Evolutionary conservation across 495 filamentous ascomycete genomes (phyloP).

Genomic region (Annulohypoxylon nitens): DNA sequence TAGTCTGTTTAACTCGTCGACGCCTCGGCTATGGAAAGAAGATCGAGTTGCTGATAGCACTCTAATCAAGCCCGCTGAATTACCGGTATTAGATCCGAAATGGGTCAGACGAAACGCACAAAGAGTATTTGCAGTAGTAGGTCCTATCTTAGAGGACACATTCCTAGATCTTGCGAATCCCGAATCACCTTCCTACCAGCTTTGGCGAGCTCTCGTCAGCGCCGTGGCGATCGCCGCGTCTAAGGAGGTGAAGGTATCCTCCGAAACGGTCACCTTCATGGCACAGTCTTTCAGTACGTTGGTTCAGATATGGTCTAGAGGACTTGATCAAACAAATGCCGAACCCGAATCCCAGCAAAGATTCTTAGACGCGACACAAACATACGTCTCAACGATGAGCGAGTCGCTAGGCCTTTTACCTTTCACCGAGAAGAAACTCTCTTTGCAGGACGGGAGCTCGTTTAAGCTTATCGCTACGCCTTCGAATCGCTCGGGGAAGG

Average conservation of each 20-base stretch:
- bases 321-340: conserved; percentile 42
- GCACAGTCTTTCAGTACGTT: conserved; percentile 76
- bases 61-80: conserved; percentile 73
- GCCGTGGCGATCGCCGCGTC: conserved; percentile 81
- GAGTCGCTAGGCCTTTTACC: conserved; percentile 75
- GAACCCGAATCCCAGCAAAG: conserved; percentile 43
- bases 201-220: conserved; percentile 78
- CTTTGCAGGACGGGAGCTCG: conserved; percentile 54
- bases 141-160: conserved; percentile 70
- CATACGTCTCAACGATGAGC: conserved; percentile 72
- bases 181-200: conserved; percentile 62
- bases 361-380: conserved; percentile 73
- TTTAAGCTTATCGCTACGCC: conserved; percentile 64
- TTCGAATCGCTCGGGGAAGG: conserved; percentile 62
- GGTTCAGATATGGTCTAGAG: conserved; percentile 73
- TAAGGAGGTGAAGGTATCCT: conserved; percentile 91
- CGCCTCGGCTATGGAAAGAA: conserved; percentile 77
- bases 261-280: conserved; percentile 83
- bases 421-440: conserved; percentile 83
- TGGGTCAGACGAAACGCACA: conserved; percentile 83
- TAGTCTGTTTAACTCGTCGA: conserved; percentile 75
- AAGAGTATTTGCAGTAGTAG: conserved; percentile 72
- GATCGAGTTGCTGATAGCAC: conserved; percentile 72
- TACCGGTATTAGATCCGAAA: conserved; percentile 83
- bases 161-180: conserved; percentile 63